A percentile compares a stretch with the other conserved stretches of the same genome.
phyloP scores from a whole-genome alignment of 1,284 basidiomycete genomes.

The Sparassis latifolia region DNA sequence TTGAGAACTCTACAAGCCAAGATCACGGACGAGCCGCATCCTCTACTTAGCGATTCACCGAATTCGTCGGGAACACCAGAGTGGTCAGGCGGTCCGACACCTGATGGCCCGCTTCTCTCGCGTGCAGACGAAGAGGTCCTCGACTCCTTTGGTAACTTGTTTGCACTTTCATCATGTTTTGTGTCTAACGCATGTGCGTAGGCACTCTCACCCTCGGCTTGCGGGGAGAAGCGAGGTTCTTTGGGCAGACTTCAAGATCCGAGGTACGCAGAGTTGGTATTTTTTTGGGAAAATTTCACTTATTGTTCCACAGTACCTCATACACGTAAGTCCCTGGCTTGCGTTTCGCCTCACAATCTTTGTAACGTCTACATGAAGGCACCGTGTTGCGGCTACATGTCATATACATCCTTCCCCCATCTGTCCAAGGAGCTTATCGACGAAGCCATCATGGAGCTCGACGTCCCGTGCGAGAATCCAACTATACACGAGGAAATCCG shows the following conservation, averaged over 20 bases:
- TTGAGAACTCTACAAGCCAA: conserved; percentile 41
- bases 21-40: conserved; percentile 40
- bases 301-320: conserved; percentile 36
- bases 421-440: conserved; percentile 18
- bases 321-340: conserved; percentile 34
- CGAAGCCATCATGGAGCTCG: conserved; percentile 25
- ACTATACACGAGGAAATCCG: conserved; percentile 35
- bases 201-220: conserved; percentile 55
- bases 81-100: conserved; percentile 5
- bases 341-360: not conserved
- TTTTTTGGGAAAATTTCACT: not conserved
- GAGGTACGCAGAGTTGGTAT: conserved; percentile 37
- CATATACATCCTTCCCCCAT: conserved; percentile 11
- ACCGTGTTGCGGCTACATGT: conserved; percentile 2
- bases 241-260: conserved; percentile 56
- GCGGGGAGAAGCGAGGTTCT: conserved; percentile 48
- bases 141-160: conserved; percentile 47
- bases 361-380: conserved; percentile 7
- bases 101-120: conserved; percentile 8
- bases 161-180: not conserved
- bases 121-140: conserved; percentile 41
- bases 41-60: conserved; percentile 30
- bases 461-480: conserved; percentile 23
- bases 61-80: conserved; percentile 7
- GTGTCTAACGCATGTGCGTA: conserved; percentile 14